A percentile compares a stretch with the other conserved stretches of the same genome.
phyloP scores from a whole-genome alignment of 371 early-diverging fungal species.

The Mortierella sp. region DNA sequence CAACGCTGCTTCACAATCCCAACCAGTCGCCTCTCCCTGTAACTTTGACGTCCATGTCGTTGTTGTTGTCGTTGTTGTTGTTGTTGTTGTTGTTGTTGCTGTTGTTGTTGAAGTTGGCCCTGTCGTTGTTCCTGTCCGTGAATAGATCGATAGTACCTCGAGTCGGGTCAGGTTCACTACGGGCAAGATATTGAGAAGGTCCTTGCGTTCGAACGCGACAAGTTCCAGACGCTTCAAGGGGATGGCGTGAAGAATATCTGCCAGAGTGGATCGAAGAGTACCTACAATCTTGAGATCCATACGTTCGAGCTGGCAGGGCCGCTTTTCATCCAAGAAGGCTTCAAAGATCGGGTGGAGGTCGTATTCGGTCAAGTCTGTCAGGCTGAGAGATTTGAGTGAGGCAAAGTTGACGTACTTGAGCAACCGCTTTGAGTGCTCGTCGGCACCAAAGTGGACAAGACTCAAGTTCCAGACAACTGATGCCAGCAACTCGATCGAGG shows the following conservation, averaged over 20 bases:
- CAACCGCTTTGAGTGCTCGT: not conserved
- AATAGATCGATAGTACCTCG: not conserved
- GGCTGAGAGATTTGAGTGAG: not conserved
- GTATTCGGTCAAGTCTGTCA: not conserved
- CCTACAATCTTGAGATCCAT: slow-evolving; percentile 7
- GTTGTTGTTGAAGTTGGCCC: not conserved
- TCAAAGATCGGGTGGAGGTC: not conserved
- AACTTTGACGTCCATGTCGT: too few relatives aligned
- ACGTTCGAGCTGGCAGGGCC: slow-evolving; percentile 1
- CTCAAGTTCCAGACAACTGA: slow-evolving; percentile 12
- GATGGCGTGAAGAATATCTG: not conserved
- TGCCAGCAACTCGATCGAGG: not conserved
- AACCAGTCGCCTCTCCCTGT: too few relatives aligned
- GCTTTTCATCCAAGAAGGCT: not conserved
- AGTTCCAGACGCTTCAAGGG: not conserved
- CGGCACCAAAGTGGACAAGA: slow-evolving; percentile 5
- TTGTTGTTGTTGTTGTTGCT: not conserved
- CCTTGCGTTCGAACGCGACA: not conserved
- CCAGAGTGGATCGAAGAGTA: not conserved
- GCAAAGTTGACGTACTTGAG: slow-evolving; percentile 15
- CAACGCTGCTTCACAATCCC: not conserved
- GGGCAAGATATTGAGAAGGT: not conserved
- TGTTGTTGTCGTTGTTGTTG: too few relatives aligned
- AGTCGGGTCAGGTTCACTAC: not conserved
- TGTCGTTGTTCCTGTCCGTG: not conserved